Base-by-base conservation (phyloP, 2,329 filamentous ascomycete genomes). In the Trichophyton schoenleinii region DNA sequence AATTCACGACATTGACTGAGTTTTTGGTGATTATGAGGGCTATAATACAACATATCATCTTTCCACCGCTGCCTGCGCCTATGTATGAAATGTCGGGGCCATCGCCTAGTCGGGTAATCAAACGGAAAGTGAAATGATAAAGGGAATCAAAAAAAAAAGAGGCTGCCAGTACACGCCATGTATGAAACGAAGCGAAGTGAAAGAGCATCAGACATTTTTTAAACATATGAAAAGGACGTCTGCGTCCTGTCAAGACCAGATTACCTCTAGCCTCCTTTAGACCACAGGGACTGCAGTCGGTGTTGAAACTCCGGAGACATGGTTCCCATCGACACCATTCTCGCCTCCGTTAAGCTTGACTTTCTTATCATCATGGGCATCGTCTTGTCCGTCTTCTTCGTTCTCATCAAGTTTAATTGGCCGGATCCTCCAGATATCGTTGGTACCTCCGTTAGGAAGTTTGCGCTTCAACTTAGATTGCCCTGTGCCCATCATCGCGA, bases 401-500 rank as follows among this genome's bases (percentile, higher is more conserved):
- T 49, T 49, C 48, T 66, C 61, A 53, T 64, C 61, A 25, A 61
- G 59, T 20, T 58, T 58, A 4, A 58, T 13, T 9, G 64, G 63
- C 20, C 61, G 59, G 15, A 70, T 64, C 48, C 66, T 68, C 70
- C 70, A 72, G 38, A 72, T 65, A 41, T 65, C 68, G 41, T 70
- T 58, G n/a, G 61, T 66, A 25, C 67, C 68, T 13, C 65, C 66
- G 48, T 68, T 60, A 34, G 64, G 65, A 72, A 74, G 70, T 71
- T 77, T 73, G 61, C 68, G 73, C 68, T 68, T 72, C 66, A 70
- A 69, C 68, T 69, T 70, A 48, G 67, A 69, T 13, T 67, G 68
- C 25, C 65, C 66, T 48, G 67, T 58, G 38, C 63, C 65, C 61
- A 66, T 60, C n/a, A 88, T 83, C 1, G 86, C 85, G 73, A 89